These are phyloP conservation scores for Boletus coccyginus DNA, from an alignment of 768 basidiomycete species.

Conservation along the genomic window DNA sequence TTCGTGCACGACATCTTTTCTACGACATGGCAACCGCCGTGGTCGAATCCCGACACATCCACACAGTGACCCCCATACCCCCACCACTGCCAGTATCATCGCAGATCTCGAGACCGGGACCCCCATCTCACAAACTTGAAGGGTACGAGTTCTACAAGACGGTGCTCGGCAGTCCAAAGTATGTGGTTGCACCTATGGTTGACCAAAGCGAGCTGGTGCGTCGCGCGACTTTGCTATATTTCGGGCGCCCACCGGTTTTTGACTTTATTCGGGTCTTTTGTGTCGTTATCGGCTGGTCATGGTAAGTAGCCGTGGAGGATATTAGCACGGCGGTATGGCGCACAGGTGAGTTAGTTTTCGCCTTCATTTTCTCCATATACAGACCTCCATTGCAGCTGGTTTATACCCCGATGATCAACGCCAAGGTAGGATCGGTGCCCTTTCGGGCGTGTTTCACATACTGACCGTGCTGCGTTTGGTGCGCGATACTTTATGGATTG, in stretches of 20 bases:
- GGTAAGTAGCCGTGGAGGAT: slow-evolving; percentile 81
- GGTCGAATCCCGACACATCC: not conserved
- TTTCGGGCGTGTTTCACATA: not conserved
- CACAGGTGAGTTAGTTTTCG: slow-evolving; percentile 48
- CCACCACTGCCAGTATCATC: not conserved
- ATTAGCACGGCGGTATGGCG: slow-evolving; percentile 78
- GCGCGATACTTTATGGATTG: not conserved
- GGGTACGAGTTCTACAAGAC: slow-evolving; percentile 85
- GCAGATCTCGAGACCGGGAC: not conserved
- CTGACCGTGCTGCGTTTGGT: not conserved
- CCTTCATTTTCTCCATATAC: no score
- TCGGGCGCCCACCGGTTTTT: not conserved
- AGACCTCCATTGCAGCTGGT: slow-evolving; percentile 49
- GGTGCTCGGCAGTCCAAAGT: slow-evolving; percentile 81
- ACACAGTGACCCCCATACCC: not conserved
- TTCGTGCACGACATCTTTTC: slow-evolving; percentile 1
- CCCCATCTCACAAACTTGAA: slow-evolving; percentile 41
- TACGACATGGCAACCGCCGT: slow-evolving; percentile 4
- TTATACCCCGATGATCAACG: slow-evolving; percentile 99
- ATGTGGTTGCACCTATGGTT: slow-evolving; percentile 96
- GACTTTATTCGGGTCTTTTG: not conserved
- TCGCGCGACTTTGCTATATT: slow-evolving; percentile 12
- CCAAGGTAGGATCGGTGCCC: slow-evolving; percentile 51
- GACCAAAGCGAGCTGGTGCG: slow-evolving; percentile 94
- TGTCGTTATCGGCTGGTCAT: not conserved